These are phyloP conservation scores for Talaromyces trachyspermus DNA, from an alignment of 495 filamentous ascomycete species.

Conservation along the genomic window DNA sequence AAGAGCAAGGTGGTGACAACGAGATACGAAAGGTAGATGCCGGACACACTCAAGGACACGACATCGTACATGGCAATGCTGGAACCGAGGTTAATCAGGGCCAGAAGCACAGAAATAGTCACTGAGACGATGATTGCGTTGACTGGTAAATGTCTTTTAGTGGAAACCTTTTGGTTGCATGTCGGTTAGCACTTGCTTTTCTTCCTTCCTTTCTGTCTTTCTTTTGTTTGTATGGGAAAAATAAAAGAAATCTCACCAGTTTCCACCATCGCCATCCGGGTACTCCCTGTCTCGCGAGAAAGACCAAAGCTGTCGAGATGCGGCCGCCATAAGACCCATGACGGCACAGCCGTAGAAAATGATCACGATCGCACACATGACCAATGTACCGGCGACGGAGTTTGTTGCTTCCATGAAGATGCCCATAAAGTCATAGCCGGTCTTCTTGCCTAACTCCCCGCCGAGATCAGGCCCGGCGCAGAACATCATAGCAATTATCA, in stretches of 20 bases:
- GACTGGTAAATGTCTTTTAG: slow-evolving; percentile 43
- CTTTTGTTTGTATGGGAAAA: not conserved
- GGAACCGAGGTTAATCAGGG: slow-evolving; percentile 48
- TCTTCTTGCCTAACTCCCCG: slow-evolving; percentile 23
- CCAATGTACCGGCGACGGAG: slow-evolving; percentile 34
- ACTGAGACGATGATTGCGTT: slow-evolving; percentile 44
- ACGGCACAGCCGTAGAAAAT: slow-evolving; percentile 41
- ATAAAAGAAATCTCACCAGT: slow-evolving; percentile 2
- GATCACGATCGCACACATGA: slow-evolving; percentile 43
- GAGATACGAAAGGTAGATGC: slow-evolving; percentile 6
- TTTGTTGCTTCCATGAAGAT: slow-evolving; percentile 45
- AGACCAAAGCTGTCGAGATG: slow-evolving; percentile 50
- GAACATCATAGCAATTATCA: slow-evolving; percentile 43
- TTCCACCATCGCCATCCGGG: slow-evolving; percentile 23
- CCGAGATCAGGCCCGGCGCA: slow-evolving; percentile 41
- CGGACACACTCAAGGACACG: slow-evolving; percentile 27
- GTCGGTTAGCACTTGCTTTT: slow-evolving; percentile 2
- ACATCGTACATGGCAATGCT: slow-evolving; percentile 39
- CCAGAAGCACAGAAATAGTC: slow-evolving; percentile 37
- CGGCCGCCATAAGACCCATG: slow-evolving; percentile 47
- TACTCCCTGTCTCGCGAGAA: slow-evolving; percentile 48
- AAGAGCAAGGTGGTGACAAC: not conserved
- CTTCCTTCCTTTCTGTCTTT: not conserved
- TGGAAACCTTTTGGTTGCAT: slow-evolving; percentile 35
- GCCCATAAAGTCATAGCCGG: slow-evolving; percentile 46